phyloP scores from a whole-genome alignment of 2,329 filamentous ascomycete genomes.

The Sordariomycetes sp. region DNA sequence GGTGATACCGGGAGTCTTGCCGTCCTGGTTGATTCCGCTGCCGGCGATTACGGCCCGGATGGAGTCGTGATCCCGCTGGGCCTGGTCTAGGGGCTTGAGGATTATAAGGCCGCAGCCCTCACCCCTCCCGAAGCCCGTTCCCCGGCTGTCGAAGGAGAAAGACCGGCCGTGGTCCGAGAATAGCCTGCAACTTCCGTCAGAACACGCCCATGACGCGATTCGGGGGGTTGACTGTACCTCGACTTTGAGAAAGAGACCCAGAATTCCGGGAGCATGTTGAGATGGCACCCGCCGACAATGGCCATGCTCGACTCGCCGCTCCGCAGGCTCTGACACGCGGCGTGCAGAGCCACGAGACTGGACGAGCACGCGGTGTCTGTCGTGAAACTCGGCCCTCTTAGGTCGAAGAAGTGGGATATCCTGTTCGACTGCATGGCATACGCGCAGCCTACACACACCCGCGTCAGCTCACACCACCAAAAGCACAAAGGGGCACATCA shows the following conservation, averaged over 20 bases:
- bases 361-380: conserved; percentile 43
- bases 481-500: not conserved
- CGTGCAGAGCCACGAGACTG: conserved; percentile 36
- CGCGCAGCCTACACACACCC: conserved; percentile 27
- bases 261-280: conserved; percentile 36
- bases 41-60: conserved; percentile 39
- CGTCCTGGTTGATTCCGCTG: conserved; percentile 44
- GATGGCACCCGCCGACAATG: conserved; percentile 34
- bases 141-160: conserved; percentile 24
- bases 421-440: conserved; percentile 43
- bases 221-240: too few species aligned
- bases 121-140: conserved; percentile 46
- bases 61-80: conserved; percentile 42
- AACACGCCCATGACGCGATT: not conserved
- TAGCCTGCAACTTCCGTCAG: conserved; percentile 1
- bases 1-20: conserved; percentile 43
- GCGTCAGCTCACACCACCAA: not conserved
- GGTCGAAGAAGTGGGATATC: conserved; percentile 43
- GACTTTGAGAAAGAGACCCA: conserved; percentile 16
- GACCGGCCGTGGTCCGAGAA: conserved; percentile 41
- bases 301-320: conserved; percentile 33
- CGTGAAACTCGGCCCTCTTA: conserved; percentile 40
- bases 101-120: conserved; percentile 46
- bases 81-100: conserved; percentile 45
- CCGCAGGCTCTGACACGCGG: conserved; percentile 36